Base-by-base conservation (phyloP, 78 protist genomes). In the Mantamonas sphyraenae region DNA sequence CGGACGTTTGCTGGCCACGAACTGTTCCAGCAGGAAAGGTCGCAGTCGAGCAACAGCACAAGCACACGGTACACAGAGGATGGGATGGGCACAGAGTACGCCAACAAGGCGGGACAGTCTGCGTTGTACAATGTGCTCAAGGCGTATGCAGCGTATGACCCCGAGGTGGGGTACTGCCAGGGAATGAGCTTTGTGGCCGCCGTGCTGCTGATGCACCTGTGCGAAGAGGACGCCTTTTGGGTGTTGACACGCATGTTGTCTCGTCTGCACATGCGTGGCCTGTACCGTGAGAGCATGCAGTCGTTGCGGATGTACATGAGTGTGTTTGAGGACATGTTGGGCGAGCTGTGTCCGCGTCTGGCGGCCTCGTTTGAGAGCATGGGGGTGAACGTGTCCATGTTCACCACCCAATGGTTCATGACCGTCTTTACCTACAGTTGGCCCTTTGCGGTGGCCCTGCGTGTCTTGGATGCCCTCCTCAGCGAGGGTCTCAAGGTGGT, bases 81-180 rank as follows among this genome's bases (percentile, higher is more conserved):
- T n/a, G n/a, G n/a, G n/a, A n/a, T 24, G 30, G 24, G 12, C 30
- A 20, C 20, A 3, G 30, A 24, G 5, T 3, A 24, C 57, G 57
- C 3, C 57, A 14, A 14, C 57, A 14, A 8, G 28, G 28, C 31
- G 2, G 70, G 70, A 0, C 28, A 22, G 59, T 8, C 0, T 2
- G 1, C 28, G 56, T 39, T 64, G 9, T 28, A 39, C 43, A 3
- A 40, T 22, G 59, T 77, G 16, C 59, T 77, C 30, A 14, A 3
- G 10, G 69, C 70, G 26, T 76, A 66, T 26, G 43, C 78, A 30
- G 2, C 4, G 40, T 17, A 34, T 55, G 78, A 81, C n/a, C 71
- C 80, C 5, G 56, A 22, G 37, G 76, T 87, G 8, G 82, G 87
- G 37, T 87, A 87, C 69, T 86, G 90, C 74, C 92, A 87, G 71